Evolutionary conservation across 2,329 filamentous ascomycete species (phyloP), one percentile per base, ranked within the genome.

Genomic region (Verticillium longisporum): DNA sequence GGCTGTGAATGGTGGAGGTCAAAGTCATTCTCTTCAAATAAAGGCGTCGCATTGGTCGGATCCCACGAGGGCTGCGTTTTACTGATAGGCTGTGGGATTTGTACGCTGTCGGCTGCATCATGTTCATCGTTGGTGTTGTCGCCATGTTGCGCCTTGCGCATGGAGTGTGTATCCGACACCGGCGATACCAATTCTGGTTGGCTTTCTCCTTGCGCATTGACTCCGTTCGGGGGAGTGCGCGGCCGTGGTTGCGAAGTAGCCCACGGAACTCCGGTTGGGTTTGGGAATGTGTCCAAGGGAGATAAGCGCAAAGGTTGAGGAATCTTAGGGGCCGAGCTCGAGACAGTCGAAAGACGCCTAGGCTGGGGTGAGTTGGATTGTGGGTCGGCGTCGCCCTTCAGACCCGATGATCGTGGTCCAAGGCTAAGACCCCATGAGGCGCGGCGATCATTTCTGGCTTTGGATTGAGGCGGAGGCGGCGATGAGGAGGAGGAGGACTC

Each of bases 391-490:
- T 71, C 70, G 61, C 65, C 63, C 61, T 64, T 68, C 60, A 68
- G 38, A 18, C 61, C 65, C 45, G 45, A 50, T 33, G 74, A 70
- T 65, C 70, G 74, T 57, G 69, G 61, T 64, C 74, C 68, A 65
- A 76, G 65, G 62, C 70, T 69, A 68, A 80, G 63, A 57, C 74
- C 75, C 79, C 78, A 82, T 31, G 79, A 81, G 57, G 72, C 70
- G 60, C 78, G 76, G 60, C 77, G 74, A 63, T 77, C 75, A 65
- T 68, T 62, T 71, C 77, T 74, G 66, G 65, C 65, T 65, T 72
- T 72, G 66, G 70, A 66, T 67, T 74, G 73, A 67, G 72, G 72
- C 69, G 68, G 67, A 61, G 72, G 69, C 65, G 72, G 67, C 57
- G 66, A 67, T 61, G 68, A 61, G 67, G 37, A 31, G 36, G 56